Evolutionary conservation across 805 yeast species (phyloP).

Genomic region (Candida xiaguanensis): DNA sequence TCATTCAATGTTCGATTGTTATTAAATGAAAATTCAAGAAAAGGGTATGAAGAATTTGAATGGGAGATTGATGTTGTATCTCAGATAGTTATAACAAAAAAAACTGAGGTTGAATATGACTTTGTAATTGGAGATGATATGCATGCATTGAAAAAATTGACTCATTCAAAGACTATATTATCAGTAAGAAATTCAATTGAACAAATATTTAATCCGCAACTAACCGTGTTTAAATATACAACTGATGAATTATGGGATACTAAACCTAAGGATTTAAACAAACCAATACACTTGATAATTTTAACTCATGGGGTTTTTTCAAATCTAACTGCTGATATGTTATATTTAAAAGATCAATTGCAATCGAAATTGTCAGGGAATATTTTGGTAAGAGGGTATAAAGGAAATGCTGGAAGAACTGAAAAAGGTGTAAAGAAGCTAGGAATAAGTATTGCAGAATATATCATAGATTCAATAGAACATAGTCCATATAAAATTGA

Average conservation of each 20-base stretch:
- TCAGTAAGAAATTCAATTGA: conserved; percentile 10
- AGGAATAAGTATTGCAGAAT: conserved; percentile 30
- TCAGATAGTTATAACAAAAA: conserved; percentile 36
- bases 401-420: conserved; percentile 39
- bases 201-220: conserved; percentile 17
- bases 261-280: conserved; percentile 19
- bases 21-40: conserved; percentile 44
- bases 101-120: conserved; percentile 29
- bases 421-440: conserved; percentile 38
- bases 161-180: conserved; percentile 18
- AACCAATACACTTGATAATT: conserved; percentile 38
- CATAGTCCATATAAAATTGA: conserved; percentile 16
- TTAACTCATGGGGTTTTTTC: conserved; percentile 45
- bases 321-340: conserved; percentile 43
- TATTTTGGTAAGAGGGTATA: conserved; percentile 33
- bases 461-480: conserved; percentile 24
- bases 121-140: conserved; percentile 37
- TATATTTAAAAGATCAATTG: conserved; percentile 34
- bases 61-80: conserved; percentile 41
- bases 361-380: conserved; percentile 27
- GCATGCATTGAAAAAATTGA: conserved; percentile 27
- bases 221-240: conserved; percentile 22
- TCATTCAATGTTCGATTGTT: conserved; percentile 54
- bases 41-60: conserved; percentile 16
- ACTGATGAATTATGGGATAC: conserved; percentile 34